phyloP scores from a whole-genome alignment of 2,329 filamentous ascomycete genomes.

The Apiospora kogelbergensis region DNA sequence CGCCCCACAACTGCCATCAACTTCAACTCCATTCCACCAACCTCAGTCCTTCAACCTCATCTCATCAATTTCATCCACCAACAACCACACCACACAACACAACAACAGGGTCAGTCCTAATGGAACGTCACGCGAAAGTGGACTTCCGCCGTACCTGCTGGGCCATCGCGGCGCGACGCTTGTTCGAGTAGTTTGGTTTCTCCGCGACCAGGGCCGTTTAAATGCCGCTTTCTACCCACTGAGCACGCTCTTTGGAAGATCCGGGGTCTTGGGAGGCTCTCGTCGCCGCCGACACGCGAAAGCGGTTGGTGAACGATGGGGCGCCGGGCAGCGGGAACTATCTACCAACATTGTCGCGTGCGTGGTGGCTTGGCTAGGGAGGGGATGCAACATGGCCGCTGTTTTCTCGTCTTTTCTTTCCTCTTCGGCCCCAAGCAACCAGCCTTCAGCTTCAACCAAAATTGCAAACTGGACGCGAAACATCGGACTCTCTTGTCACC shows the following conservation, averaged over 20 bases:
- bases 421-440: background rate
- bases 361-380: slow-evolving; percentile 7
- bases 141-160: slow-evolving; percentile 13
- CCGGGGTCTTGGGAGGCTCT: slow-evolving; percentile 12
- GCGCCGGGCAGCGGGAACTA: slow-evolving; percentile 11
- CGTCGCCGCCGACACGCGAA: slow-evolving; percentile 9
- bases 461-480: background rate
- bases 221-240: slow-evolving; percentile 15
- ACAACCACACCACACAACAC: background rate
- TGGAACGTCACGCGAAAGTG: slow-evolving; percentile 16
- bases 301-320: slow-evolving; percentile 1
- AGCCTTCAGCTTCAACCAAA: no score
- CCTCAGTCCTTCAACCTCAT: no score
- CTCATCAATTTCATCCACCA: background rate
- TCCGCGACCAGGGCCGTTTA: slow-evolving; percentile 12
- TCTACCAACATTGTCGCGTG: background rate
- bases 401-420: background rate
- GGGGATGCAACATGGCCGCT: slow-evolving; percentile 13
- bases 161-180: background rate
- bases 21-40: no score
- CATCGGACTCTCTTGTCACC: background rate
- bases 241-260: slow-evolving; percentile 15
- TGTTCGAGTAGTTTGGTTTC: slow-evolving; percentile 1
- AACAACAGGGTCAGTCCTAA: slow-evolving; percentile 15
- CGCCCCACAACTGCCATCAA: no score